These are phyloP conservation scores for Paramyrothecium sp. DNA, from an alignment of 2,329 filamentous ascomycete genomes.

Conservation along the genomic window DNA sequence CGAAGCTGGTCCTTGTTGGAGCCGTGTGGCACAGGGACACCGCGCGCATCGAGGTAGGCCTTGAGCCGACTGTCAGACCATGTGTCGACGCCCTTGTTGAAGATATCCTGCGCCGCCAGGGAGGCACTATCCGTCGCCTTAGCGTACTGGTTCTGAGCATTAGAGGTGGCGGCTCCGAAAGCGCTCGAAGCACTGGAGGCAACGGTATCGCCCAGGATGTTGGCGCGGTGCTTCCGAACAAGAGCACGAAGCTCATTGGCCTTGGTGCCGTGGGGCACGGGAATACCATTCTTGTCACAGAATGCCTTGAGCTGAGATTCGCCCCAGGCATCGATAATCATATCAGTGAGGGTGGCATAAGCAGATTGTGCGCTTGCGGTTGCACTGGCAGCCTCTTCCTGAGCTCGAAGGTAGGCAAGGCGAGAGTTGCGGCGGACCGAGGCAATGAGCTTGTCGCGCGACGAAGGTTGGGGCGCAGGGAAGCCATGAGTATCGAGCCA, in stretches of 20 bases:
- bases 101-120: slow-evolving; percentile 63
- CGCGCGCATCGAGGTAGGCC: slow-evolving; percentile 73
- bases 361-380: slow-evolving; percentile 66
- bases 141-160: slow-evolving; percentile 73
- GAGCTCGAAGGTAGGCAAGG: slow-evolving; percentile 68
- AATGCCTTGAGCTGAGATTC: slow-evolving; percentile 89
- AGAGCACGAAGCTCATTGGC: slow-evolving; percentile 86
- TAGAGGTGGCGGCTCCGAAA: slow-evolving; percentile 71
- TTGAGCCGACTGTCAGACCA: slow-evolving; percentile 81
- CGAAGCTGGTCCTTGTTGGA: slow-evolving; percentile 72
- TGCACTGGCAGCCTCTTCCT: slow-evolving; percentile 58
- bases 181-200: slow-evolving; percentile 56
- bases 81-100: slow-evolving; percentile 56
- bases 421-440: slow-evolving; percentile 88
- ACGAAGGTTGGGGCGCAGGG: slow-evolving; percentile 78
- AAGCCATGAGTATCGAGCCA: slow-evolving; percentile 90
- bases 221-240: slow-evolving; percentile 80
- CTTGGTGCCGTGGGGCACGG: slow-evolving; percentile 87
- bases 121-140: slow-evolving; percentile 70
- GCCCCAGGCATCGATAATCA: slow-evolving; percentile 85
- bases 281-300: slow-evolving; percentile 83
- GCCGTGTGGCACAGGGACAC: slow-evolving; percentile 70
- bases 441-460: slow-evolving; percentile 85
- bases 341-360: slow-evolving; percentile 74
- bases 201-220: slow-evolving; percentile 66